phyloP scores from a whole-genome alignment of 495 filamentous ascomycete genomes.

The Lophiotrema nucula region DNA sequence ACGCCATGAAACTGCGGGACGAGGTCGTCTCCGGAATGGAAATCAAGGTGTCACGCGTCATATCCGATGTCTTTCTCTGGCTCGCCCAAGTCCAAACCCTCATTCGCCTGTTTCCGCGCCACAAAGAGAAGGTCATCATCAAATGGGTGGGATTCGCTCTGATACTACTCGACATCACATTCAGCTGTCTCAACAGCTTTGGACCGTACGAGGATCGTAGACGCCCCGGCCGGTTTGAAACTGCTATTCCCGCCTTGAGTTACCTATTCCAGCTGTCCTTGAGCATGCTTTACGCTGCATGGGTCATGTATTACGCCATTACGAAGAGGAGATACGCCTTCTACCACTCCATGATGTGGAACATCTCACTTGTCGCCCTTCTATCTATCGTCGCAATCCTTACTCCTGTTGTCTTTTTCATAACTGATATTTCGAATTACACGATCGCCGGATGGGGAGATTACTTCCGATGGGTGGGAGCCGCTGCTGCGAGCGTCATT shows the following conservation, averaged over 20 bases:
- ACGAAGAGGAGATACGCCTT: slow-evolving; percentile 93
- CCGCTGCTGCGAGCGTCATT: slow-evolving; percentile 90
- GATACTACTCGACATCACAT: slow-evolving; percentile 84
- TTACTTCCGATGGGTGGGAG: slow-evolving; percentile 96
- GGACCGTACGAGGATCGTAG: slow-evolving; percentile 52
- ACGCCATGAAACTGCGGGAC: slow-evolving; percentile 68
- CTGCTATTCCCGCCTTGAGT: slow-evolving; percentile 88
- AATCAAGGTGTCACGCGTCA: slow-evolving; percentile 81
- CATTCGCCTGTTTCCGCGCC: slow-evolving; percentile 90
- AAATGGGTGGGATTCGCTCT: slow-evolving; percentile 97
- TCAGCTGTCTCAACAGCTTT: slow-evolving; percentile 86
- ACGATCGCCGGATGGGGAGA: slow-evolving; percentile 93
- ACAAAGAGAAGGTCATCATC: slow-evolving; percentile 96
- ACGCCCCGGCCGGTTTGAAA: slow-evolving; percentile 70
- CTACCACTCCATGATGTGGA: slow-evolving; percentile 88
- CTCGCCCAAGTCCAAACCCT: slow-evolving; percentile 95
- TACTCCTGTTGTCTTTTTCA: slow-evolving; percentile 93
- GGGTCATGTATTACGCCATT: slow-evolving; percentile 92
- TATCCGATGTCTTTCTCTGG: slow-evolving; percentile 95
- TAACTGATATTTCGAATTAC: slow-evolving; percentile 85
- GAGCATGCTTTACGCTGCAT: slow-evolving; percentile 86
- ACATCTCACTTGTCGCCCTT: slow-evolving; percentile 80
- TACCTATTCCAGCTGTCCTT: slow-evolving; percentile 92
- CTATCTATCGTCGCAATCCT: slow-evolving; percentile 77
- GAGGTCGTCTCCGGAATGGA: slow-evolving; percentile 78